phyloP scores from a whole-genome alignment of 2,329 filamentous ascomycete species.

The Colletotrichum salicis region DNA sequence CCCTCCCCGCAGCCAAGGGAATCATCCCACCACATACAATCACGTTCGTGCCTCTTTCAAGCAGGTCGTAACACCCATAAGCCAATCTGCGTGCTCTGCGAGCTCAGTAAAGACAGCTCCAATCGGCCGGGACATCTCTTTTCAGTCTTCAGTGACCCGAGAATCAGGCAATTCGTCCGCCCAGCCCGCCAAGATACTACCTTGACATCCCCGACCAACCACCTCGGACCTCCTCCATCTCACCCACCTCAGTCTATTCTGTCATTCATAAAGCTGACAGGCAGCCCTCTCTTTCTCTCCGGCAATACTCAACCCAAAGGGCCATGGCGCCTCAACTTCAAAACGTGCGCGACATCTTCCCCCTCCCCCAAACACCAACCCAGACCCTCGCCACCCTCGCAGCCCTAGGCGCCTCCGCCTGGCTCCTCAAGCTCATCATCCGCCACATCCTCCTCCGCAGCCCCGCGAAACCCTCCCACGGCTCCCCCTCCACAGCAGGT shows the following conservation, averaged over 20 bases:
- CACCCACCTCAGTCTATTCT: background rate
- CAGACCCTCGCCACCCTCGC: slow-evolving; percentile 31
- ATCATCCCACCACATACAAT: background rate
- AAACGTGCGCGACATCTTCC: slow-evolving; percentile 12
- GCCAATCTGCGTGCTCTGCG: background rate
- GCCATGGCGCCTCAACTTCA: slow-evolving; percentile 19
- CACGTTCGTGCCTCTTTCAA: background rate
- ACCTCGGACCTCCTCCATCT: background rate
- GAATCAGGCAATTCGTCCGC: background rate
- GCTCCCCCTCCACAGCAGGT: slow-evolving; percentile 23
- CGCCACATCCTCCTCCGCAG: slow-evolving; percentile 32
- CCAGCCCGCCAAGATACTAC: slow-evolving; percentile 3
- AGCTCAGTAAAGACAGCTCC: background rate
- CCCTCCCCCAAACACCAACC: slow-evolving; percentile 25
- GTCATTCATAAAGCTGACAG: background rate
- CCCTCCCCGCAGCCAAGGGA: background rate
- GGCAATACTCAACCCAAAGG: background rate
- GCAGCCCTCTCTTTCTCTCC: background rate
- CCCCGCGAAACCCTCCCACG: slow-evolving; percentile 22
- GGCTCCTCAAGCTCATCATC: slow-evolving; percentile 32
- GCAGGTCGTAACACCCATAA: background rate
- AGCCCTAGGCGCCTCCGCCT: slow-evolving; percentile 26
- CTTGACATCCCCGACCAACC: background rate
- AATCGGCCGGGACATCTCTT: slow-evolving; percentile 9
- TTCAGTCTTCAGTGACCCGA: slow-evolving; percentile 5